A percentile compares a stretch with the other conserved stretches of the same genome.
Conservation (phyloP, 2,329 filamentous ascomycete species). For the Colletotrichum melonis region DNA sequence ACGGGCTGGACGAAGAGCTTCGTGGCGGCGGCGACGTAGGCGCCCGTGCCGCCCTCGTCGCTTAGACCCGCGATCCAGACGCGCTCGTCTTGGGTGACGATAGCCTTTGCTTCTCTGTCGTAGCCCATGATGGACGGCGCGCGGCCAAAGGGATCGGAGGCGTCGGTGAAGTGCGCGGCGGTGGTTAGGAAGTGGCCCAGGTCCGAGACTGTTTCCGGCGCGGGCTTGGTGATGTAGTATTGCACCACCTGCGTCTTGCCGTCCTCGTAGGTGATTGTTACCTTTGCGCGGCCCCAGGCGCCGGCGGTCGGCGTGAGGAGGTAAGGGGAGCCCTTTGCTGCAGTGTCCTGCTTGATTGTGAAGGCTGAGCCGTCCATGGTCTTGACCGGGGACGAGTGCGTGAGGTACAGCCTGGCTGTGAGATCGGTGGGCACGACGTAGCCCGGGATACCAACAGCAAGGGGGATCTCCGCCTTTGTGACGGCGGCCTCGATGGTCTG, state of each 20-base stretch:
- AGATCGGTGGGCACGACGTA: slow-evolving; percentile 63
- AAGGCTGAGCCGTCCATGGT: slow-evolving; percentile 52
- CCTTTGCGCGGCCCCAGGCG: slow-evolving; percentile 60
- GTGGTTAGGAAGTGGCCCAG: slow-evolving; percentile 66
- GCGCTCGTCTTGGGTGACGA: slow-evolving; percentile 59
- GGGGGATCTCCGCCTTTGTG: slow-evolving; percentile 53
- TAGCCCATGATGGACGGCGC: slow-evolving; percentile 68
- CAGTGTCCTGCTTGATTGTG: slow-evolving; percentile 27
- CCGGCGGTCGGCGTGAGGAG: slow-evolving; percentile 53
- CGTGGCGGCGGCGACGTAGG: slow-evolving; percentile 64
- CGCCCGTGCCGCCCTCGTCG: slow-evolving; percentile 68
- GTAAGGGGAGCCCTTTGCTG: slow-evolving; percentile 44
- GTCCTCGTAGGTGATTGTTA: slow-evolving; percentile 60
- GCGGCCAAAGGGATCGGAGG: slow-evolving; percentile 64
- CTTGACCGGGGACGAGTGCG: slow-evolving; percentile 50
- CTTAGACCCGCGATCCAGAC: slow-evolving; percentile 71
- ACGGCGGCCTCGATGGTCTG: slow-evolving; percentile 60
- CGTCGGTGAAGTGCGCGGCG: slow-evolving; percentile 62
- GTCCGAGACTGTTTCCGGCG: slow-evolving; percentile 54
- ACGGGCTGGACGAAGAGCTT: slow-evolving; percentile 65
- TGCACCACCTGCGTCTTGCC: slow-evolving; percentile 64
- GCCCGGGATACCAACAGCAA: slow-evolving; percentile 65
- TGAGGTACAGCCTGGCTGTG: slow-evolving; percentile 57
- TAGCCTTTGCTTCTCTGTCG: slow-evolving; percentile 58
- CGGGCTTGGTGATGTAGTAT: slow-evolving; percentile 64